Evolutionary conservation across 352 stramenopile species (phyloP).

Genomic region (Phytopythium oedochilum): DNA sequence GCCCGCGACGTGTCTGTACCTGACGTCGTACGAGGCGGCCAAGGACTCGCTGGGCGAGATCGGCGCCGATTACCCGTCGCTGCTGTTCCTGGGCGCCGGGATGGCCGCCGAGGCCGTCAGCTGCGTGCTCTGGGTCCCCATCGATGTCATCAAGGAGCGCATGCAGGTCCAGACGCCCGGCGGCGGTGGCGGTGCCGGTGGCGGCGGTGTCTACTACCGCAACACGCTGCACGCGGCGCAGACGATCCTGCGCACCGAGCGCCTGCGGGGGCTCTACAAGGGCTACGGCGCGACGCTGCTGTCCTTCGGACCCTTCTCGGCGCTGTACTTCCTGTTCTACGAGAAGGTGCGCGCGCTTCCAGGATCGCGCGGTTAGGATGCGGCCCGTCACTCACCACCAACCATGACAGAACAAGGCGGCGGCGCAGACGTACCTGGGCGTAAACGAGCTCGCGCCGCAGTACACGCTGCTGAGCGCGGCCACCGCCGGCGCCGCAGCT

Average conservation of each 20-base stretch:
- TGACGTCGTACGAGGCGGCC: constrained; percentile 94
- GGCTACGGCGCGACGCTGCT: constrained; percentile 94
- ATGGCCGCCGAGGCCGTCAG: constrained; percentile 77
- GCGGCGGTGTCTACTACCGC: constrained; percentile 82
- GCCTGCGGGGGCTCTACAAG: constrained; percentile 91
- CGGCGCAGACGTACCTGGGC: constrained; percentile 34
- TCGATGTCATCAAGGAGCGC: constrained; percentile 98
- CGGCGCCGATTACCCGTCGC: constrained; percentile 42
- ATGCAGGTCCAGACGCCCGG: constrained; percentile 92
- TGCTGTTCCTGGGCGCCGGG: constrained; percentile 66
- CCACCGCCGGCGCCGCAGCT: constrained; percentile 85
- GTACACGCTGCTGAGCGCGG: constrained; percentile 64
- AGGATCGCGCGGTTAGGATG: too few species aligned
- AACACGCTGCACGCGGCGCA: constrained; percentile 88
- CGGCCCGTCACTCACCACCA: too few species aligned
- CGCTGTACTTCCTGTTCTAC: constrained; percentile 98
- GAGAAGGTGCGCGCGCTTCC: constrained; percentile 52
- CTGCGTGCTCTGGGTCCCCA: constrained; percentile 98
- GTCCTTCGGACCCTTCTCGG: constrained; percentile 97
- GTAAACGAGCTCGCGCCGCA: constrained; percentile 43
- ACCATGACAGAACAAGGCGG: constrained; percentile 44
- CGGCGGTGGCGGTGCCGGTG: not conserved
- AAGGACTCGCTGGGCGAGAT: constrained; percentile 53
- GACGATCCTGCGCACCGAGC: constrained; percentile 90
- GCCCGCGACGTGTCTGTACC: constrained; percentile 95